phyloP scores from a whole-genome alignment of 2,329 filamentous ascomycete species.

The Pyricularia pennisetigena region DNA sequence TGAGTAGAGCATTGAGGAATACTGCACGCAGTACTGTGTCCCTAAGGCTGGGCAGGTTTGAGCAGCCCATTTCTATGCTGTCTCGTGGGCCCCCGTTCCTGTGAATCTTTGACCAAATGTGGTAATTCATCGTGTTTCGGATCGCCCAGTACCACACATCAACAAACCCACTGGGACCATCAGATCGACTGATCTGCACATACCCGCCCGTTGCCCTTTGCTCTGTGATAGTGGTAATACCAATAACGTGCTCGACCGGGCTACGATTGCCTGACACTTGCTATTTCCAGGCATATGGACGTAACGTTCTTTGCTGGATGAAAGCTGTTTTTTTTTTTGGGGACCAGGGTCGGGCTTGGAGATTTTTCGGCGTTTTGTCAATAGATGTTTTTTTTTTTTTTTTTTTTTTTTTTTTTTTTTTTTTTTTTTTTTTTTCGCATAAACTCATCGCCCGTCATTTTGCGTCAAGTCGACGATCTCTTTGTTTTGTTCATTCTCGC shows the following conservation, averaged over 20 bases:
- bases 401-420: too few relatives aligned
- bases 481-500: neutral
- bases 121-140: neutral
- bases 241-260: too few relatives aligned
- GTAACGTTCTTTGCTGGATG: neutral
- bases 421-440: neutral
- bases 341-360: neutral
- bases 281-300: neutral
- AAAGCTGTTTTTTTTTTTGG: neutral
- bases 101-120: neutral
- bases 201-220: neutral
- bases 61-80: neutral
- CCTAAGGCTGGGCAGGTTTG: neutral
- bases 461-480: neutral
- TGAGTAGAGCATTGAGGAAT: too few relatives aligned
- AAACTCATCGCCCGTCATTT: too few relatives aligned
- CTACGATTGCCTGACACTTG: neutral
- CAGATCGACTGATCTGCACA: neutral
- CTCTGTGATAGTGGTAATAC: neutral
- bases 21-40: too few relatives aligned
- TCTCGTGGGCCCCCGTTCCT: neutral
- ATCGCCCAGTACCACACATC: neutral
- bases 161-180: neutral
- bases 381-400: neutral
- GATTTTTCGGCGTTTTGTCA: neutral